Conservation (phyloP, 768 basidiomycete genomes). For the Leccinum barrowsii region DNA sequence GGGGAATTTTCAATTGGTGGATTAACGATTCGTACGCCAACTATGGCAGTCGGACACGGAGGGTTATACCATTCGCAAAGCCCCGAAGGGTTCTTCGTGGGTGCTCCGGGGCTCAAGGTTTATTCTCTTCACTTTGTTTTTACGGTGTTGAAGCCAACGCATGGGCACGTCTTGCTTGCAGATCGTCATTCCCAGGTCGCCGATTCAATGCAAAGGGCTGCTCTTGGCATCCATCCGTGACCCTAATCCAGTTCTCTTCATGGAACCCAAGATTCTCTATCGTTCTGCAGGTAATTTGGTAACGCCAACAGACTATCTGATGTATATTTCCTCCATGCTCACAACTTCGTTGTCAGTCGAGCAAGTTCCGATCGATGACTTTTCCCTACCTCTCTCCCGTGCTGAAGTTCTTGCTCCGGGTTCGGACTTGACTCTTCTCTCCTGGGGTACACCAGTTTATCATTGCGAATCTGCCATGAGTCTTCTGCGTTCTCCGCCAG, state of each 20-base stretch:
- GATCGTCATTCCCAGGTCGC: constrained; percentile 91
- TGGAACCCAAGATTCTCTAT: constrained; percentile 94
- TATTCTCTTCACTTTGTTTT: not conserved
- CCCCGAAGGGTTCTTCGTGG: constrained; percentile 93
- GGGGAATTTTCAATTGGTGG: constrained; percentile 80
- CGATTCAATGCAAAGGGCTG: constrained; percentile 93
- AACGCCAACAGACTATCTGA: not conserved
- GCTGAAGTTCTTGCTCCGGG: constrained; percentile 76
- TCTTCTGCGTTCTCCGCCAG: constrained; percentile 64
- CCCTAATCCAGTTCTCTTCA: constrained; percentile 90
- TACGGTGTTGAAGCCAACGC: not conserved
- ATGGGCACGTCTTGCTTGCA: constrained; percentile 7
- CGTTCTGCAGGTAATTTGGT: constrained; percentile 66
- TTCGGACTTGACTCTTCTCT: constrained; percentile 81
- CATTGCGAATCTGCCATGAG: constrained; percentile 83
- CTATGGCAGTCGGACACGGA: constrained; percentile 92
- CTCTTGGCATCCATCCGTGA: constrained; percentile 85
- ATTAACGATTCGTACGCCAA: constrained; percentile 79
- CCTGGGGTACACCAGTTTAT: constrained; percentile 94
- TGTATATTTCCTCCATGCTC: not conserved
- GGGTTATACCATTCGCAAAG: constrained; percentile 94
- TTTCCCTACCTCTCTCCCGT: constrained; percentile 72
- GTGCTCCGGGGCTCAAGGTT: constrained; percentile 86
- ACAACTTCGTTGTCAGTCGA: constrained; percentile 51
- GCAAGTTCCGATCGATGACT: constrained; percentile 90